These are phyloP conservation scores for Linum trigynum DNA, from an alignment of 345 rosid genomes.

Conservation along the genomic window DNA sequence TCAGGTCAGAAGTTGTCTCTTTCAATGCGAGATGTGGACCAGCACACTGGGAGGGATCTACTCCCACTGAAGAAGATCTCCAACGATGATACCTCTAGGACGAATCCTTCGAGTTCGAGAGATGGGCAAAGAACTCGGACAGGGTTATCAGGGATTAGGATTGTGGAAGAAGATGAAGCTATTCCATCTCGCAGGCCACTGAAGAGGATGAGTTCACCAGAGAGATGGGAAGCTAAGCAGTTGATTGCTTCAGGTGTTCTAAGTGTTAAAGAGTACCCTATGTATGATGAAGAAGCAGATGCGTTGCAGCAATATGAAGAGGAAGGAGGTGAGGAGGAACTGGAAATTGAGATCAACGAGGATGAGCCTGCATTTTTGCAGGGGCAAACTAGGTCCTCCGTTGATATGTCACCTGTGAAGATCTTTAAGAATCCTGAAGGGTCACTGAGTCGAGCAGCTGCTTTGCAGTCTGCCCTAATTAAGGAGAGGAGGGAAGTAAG, in stretches of 20 bases:
- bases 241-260: constrained; percentile 83
- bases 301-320: constrained; percentile 75
- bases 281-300: constrained; percentile 80
- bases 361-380: constrained; percentile 80
- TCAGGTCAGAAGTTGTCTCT: constrained; percentile 53
- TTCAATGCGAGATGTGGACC: constrained; percentile 84
- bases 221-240: constrained; percentile 86
- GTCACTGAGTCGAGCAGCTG: constrained; percentile 85
- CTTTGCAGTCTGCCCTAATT: constrained; percentile 81
- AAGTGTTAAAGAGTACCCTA: constrained; percentile 46
- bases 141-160: constrained; percentile 68
- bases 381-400: constrained; percentile 63
- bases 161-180: constrained; percentile 47
- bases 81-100: constrained; percentile 44
- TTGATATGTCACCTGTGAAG: constrained; percentile 83
- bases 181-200: constrained; percentile 52
- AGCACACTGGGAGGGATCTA: constrained; percentile 69
- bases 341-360: constrained; percentile 86
- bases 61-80: constrained; percentile 56
- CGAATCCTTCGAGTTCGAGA: constrained; percentile 42
- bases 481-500: constrained; percentile 76
- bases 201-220: constrained; percentile 84
- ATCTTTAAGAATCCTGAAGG: constrained; percentile 92
- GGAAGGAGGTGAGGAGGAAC: constrained; percentile 70
- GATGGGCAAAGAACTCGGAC: constrained; percentile 51